Conservation (phyloP, 345 rosid species). For the Atalantia buxifolia region DNA sequence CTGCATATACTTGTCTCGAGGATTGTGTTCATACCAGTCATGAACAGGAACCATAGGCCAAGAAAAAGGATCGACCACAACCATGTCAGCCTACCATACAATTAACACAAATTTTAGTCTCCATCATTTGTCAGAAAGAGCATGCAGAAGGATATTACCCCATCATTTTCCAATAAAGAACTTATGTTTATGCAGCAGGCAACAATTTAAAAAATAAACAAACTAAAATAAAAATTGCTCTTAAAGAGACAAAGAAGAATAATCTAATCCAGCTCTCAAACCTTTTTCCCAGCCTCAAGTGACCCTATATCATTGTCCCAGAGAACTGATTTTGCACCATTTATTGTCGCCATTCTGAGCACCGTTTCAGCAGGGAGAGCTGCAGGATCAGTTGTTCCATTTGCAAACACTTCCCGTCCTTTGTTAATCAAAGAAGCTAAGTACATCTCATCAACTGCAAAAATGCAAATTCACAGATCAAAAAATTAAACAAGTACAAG, state of each 20-base stretch:
- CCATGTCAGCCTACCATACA: constrained; percentile 56
- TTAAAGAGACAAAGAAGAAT: background rate
- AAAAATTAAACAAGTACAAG: background rate
- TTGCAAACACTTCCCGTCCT: constrained; percentile 44
- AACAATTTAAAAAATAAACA: too few relatives aligned
- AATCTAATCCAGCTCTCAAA: constrained; percentile 15
- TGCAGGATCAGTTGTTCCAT: constrained; percentile 57
- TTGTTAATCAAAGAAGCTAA: constrained; percentile 68
- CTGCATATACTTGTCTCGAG: background rate
- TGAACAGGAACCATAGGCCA: constrained; percentile 69
- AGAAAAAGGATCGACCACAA: constrained; percentile 46
- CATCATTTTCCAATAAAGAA: background rate
- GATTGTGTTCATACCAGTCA: constrained; percentile 44
- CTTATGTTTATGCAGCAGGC: background rate
- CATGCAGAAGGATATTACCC: background rate
- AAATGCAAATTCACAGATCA: constrained; percentile 2
- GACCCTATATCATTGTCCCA: constrained; percentile 77
- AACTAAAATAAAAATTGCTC: too few relatives aligned
- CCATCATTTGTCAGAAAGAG: constrained; percentile 2
- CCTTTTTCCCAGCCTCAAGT: constrained; percentile 68
- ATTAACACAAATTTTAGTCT: constrained; percentile 10
- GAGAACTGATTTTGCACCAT: constrained; percentile 67
- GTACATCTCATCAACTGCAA: constrained; percentile 73
- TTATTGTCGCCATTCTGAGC: constrained; percentile 56
- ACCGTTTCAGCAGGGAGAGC: constrained; percentile 63